Percentiles rank a stretch among this genome's conserved stretches.
Evolutionary conservation across 768 basidiomycete species (phyloP).

Genomic region (Strobilomyces dryophilus): DNA sequence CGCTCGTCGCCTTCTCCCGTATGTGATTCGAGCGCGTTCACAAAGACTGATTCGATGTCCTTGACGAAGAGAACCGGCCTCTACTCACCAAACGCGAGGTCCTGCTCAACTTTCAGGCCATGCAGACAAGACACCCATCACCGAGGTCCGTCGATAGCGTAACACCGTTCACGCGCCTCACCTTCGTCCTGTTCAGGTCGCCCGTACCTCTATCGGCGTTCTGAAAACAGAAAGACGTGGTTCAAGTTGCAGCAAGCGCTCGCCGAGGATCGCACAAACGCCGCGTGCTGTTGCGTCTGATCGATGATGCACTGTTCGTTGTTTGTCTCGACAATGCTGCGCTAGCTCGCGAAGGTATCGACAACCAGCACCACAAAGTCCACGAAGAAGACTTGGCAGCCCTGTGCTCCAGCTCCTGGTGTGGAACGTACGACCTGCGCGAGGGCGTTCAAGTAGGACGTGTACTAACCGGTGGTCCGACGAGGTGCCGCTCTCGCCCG

Average conservation of each 20-base stretch:
- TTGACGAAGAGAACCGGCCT: slow-evolving; percentile 77
- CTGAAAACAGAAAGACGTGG: slow-evolving; percentile 96
- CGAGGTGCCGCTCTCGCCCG: slow-evolving; percentile 55
- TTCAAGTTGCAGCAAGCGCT: slow-evolving; percentile 67
- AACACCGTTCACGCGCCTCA: not conserved
- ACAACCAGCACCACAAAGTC: not conserved
- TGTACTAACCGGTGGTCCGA: slow-evolving; percentile 97
- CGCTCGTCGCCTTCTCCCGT: not conserved
- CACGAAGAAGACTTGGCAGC: slow-evolving; percentile 64
- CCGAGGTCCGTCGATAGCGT: slow-evolving; percentile 38
- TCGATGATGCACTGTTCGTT: slow-evolving; percentile 89
- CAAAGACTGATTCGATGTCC: no score
- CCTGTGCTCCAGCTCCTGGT: slow-evolving; percentile 87
- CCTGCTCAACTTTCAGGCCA: slow-evolving; percentile 83
- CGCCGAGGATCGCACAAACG: slow-evolving; percentile 66
- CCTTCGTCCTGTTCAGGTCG: slow-evolving; percentile 46
- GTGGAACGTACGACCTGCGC: slow-evolving; percentile 82
- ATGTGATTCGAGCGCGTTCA: no score
- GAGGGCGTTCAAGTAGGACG: slow-evolving; percentile 91
- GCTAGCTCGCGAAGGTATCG: slow-evolving; percentile 30
- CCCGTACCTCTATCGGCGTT: slow-evolving; percentile 83
- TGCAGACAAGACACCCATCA: slow-evolving; percentile 77
- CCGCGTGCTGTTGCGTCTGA: slow-evolving; percentile 73
- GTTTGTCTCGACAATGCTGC: slow-evolving; percentile 85
- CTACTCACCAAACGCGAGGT: slow-evolving; percentile 87